phyloP scores from a whole-genome alignment of 2,329 filamentous ascomycete genomes.

The Penicillium freii region DNA sequence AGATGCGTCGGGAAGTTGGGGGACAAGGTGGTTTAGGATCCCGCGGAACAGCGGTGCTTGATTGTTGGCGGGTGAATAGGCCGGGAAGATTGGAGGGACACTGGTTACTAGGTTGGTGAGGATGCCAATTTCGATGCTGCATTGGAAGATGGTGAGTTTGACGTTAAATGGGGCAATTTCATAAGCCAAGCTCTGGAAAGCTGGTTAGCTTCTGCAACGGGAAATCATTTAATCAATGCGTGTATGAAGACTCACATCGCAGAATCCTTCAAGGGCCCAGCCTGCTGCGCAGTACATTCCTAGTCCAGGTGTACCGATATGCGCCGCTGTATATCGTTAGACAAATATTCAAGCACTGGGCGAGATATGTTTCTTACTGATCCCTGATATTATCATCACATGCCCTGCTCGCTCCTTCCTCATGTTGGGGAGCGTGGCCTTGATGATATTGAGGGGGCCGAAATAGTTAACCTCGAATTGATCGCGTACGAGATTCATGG shows the following conservation, averaged over 20 bases:
- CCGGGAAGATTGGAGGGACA: constrained; percentile 69
- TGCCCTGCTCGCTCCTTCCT: constrained; percentile 80
- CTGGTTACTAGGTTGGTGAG: constrained; percentile 85
- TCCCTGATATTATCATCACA: constrained; percentile 83
- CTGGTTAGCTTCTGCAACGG: constrained; percentile 7
- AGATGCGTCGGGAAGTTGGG: constrained; percentile 62
- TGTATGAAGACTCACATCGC: constrained; percentile 59
- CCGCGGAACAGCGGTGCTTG: constrained; percentile 78
- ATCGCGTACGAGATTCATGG: constrained; percentile 76
- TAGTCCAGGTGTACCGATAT: constrained; percentile 88
- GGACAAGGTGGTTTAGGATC: constrained; percentile 76
- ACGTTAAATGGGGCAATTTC: constrained; percentile 97
- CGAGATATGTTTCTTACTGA: constrained; percentile 51
- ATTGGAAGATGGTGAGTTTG: constrained; percentile 92
- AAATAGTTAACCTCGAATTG: constrained; percentile 97
- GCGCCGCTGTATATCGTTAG: constrained; percentile 58
- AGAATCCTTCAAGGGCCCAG: constrained; percentile 94
- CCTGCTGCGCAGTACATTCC: constrained; percentile 88
- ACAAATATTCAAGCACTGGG: background rate
- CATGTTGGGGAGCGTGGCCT: constrained; percentile 77
- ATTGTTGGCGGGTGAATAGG: constrained; percentile 67
- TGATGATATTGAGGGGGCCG: constrained; percentile 93
- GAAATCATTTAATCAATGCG: background rate
- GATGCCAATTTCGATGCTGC: constrained; percentile 85
- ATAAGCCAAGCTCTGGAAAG: constrained; percentile 70